Evolutionary conservation across 768 basidiomycete genomes (phyloP).

Genomic region (Suillus spraguei): DNA sequence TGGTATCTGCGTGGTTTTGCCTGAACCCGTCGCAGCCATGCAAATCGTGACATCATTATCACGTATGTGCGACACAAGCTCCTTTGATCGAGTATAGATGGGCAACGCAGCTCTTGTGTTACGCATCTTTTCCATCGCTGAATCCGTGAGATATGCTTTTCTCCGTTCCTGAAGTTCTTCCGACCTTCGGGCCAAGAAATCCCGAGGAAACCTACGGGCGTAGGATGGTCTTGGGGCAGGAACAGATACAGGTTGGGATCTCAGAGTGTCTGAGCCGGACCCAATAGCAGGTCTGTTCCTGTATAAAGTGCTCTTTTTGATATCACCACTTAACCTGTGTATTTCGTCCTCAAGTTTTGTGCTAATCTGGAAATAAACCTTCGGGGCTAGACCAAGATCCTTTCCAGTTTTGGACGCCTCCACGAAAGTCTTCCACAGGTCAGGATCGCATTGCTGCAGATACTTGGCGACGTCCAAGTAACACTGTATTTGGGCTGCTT

Average conservation of each 20-base stretch:
- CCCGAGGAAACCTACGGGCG: slow-evolving; percentile 31
- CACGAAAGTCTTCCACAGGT: slow-evolving; percentile 75
- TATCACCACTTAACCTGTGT: slow-evolving; percentile 66
- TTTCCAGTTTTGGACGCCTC: slow-evolving; percentile 63
- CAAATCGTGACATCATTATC: slow-evolving; percentile 85
- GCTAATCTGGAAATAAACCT: slow-evolving; percentile 66
- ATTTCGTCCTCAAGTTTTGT: slow-evolving; percentile 68
- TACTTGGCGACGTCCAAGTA: slow-evolving; percentile 90
- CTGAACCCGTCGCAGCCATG: slow-evolving; percentile 90
- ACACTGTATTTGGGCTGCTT: slow-evolving; percentile 66
- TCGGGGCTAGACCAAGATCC: slow-evolving; percentile 72
- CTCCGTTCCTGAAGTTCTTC: slow-evolving; percentile 53
- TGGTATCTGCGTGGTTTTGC: slow-evolving; percentile 94
- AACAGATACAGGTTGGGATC: slow-evolving; percentile 9
- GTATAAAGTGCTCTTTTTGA: slow-evolving; percentile 66
- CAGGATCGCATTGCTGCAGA: slow-evolving; percentile 80
- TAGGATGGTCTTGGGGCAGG: slow-evolving; percentile 18
- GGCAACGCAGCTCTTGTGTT: slow-evolving; percentile 69
- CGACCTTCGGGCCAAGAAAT: slow-evolving; percentile 54
- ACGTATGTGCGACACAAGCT: slow-evolving; percentile 69
- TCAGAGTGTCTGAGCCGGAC: slow-evolving; percentile 17
- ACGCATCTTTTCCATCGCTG: slow-evolving; percentile 67
- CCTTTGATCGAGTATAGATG: slow-evolving; percentile 66
- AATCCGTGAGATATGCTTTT: slow-evolving; percentile 60
- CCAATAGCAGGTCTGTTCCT: slow-evolving; percentile 54